phyloP scores from a whole-genome alignment of 1,139 yeast species.

The Candida sp. region DNA sequence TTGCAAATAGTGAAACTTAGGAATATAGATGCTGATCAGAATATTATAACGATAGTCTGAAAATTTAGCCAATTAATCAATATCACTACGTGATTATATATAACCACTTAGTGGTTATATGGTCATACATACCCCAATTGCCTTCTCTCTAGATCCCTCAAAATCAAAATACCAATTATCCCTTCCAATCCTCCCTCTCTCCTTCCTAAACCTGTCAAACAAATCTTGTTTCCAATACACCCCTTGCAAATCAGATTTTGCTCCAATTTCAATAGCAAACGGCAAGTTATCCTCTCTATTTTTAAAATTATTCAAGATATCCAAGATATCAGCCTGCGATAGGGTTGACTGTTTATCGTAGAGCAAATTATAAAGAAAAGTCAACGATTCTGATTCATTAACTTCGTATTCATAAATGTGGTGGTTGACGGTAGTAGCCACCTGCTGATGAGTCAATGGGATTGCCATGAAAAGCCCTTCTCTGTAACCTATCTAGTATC shows the following conservation, averaged over 20 bases:
- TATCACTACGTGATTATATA: no score
- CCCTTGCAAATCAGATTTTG: slow-evolving; percentile 30
- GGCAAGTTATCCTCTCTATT: slow-evolving; percentile 32
- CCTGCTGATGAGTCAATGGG: slow-evolving; percentile 2
- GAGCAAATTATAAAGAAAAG: slow-evolving; percentile 37
- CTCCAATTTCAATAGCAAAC: slow-evolving; percentile 16
- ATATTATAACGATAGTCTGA: no score
- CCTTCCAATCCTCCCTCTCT: slow-evolving; percentile 33
- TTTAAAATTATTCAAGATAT: slow-evolving; percentile 33
- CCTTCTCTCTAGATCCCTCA: slow-evolving; percentile 29
- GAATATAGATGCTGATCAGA: no score
- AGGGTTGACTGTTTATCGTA: slow-evolving; percentile 35
- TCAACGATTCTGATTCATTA: slow-evolving; percentile 38
- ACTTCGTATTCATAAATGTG: slow-evolving; percentile 32
- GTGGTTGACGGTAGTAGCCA: slow-evolving; percentile 1
- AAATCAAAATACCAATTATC: slow-evolving; percentile 39
- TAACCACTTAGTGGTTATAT: no score
- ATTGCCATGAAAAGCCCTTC: slow-evolving; percentile 1
- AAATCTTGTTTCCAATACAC: slow-evolving; percentile 34
- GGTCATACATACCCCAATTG: slow-evolving; percentile 31
- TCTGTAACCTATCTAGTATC: neutral
- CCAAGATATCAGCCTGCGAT: slow-evolving; percentile 34
- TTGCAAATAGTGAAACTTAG: no score
- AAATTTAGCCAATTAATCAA: no score
- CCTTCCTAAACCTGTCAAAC: slow-evolving; percentile 27